A percentile compares a stretch with the other conserved stretches of the same genome.
Conservation (phyloP, 257 asterid species). For the Gardenia jasminoides region DNA sequence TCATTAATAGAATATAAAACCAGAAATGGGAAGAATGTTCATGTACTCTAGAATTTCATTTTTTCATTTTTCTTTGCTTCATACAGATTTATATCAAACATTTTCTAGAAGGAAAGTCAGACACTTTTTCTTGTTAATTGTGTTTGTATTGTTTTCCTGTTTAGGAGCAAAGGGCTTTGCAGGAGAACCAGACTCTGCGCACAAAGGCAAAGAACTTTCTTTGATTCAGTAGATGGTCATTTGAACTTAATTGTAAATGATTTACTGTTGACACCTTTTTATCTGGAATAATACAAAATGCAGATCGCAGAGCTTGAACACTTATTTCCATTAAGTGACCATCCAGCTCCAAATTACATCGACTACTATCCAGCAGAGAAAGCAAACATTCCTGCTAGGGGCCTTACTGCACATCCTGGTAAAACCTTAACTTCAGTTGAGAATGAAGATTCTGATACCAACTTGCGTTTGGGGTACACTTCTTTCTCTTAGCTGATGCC, state of each 20-base stretch:
- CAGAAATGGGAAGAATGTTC: neutral
- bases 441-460: constrained; percentile 57
- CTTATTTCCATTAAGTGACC: constrained; percentile 21
- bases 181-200: constrained; percentile 53
- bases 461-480: constrained; percentile 52
- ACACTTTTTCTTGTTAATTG: neutral
- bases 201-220: constrained; percentile 37
- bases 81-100: neutral
- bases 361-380: constrained; percentile 24
- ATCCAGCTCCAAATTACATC: constrained; percentile 26
- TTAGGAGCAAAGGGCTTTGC: constrained; percentile 50
- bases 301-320: constrained; percentile 49
- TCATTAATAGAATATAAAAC: neutral
- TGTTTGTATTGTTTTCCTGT: neutral
- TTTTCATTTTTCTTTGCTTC: neutral
- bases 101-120: neutral
- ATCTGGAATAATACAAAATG: constrained; percentile 12
- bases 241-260: neutral
- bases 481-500: neutral
- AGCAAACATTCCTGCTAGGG: constrained; percentile 6
- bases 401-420: constrained; percentile 40
- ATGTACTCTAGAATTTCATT: neutral
- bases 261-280: neutral
- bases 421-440: constrained; percentile 35
- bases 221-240: neutral